These are phyloP conservation scores for Ceratocystis diversiconidia DNA, from an alignment of 2,329 filamentous ascomycete genomes.

Conservation along the genomic window DNA sequence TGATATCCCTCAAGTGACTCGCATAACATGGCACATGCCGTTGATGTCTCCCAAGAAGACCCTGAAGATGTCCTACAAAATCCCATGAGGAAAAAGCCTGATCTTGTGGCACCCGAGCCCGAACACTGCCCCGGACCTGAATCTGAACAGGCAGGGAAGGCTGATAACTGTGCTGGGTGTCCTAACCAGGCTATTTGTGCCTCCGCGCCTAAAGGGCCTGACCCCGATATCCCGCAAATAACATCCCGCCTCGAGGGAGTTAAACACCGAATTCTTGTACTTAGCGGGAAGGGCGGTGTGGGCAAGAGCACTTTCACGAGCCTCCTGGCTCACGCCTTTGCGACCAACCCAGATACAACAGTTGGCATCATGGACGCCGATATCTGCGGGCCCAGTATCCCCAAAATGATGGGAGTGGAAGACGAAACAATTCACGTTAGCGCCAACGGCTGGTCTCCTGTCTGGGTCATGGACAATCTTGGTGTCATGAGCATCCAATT, in stretches of 20 bases:
- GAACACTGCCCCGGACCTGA: conserved; percentile 93
- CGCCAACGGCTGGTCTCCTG: conserved; percentile 78
- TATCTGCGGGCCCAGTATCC: conserved; percentile 89
- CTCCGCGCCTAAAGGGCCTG: conserved; percentile 83
- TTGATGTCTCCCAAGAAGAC: conserved; percentile 46
- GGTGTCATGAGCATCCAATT: conserved; percentile 97
- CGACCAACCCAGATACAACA: conserved; percentile 59
- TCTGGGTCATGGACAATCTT: conserved; percentile 89
- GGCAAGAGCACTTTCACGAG: conserved; percentile 91
- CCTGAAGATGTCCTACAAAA: conserved; percentile 59
- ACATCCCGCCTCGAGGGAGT: conserved; percentile 67
- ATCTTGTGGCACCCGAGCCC: conserved; percentile 86
- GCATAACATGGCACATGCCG: conserved; percentile 59
- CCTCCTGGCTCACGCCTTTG: conserved; percentile 78
- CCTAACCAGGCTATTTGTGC: conserved; percentile 95
- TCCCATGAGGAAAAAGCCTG: conserved; percentile 56
- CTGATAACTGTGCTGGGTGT: conserved; percentile 83
- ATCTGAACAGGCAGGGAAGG: conserved; percentile 52
- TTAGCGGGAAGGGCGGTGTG: conserved; percentile 91
- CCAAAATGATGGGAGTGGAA: conserved; percentile 98
- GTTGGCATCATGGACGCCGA: conserved; percentile 98
- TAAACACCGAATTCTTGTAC: conserved; percentile 80
- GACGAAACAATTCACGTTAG: conserved; percentile 85
- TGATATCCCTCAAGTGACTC: too few species aligned
- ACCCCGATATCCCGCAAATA: conserved; percentile 85